Conservation (phyloP, 257 asterid species). For the Paulownia fortunei region DNA sequence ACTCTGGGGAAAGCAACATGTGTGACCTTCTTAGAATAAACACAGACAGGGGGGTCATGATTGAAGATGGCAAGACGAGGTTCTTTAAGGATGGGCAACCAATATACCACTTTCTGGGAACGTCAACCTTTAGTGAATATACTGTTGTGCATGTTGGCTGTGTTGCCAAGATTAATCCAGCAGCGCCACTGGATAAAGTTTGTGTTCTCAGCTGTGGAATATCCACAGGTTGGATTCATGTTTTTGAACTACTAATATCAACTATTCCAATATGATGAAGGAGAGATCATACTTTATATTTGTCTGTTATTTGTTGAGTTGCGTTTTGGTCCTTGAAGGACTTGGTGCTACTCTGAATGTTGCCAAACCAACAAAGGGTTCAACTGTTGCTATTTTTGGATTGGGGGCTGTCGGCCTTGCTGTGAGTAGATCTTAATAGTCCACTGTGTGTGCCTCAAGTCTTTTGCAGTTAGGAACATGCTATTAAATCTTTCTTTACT, state of each 20-base stretch:
- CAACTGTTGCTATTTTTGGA: conserved; percentile 79
- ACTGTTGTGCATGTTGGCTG: conserved; percentile 81
- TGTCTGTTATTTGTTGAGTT: conserved; percentile 13
- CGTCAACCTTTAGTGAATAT: conserved; percentile 93
- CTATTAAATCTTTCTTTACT: neutral
- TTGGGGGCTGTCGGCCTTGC: conserved; percentile 94
- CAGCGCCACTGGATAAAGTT: conserved; percentile 83
- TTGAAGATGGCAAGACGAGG: conserved; percentile 70
- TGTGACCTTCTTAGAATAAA: conserved; percentile 85
- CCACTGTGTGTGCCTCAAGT: neutral
- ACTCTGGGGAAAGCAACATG: conserved; percentile 87
- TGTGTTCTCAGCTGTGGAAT: conserved; percentile 90
- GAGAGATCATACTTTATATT: neutral
- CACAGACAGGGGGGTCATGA: conserved; percentile 87
- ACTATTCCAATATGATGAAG: neutral
- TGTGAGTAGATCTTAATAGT: conserved; percentile 47
- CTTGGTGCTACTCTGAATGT: conserved; percentile 84
- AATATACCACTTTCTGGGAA: conserved; percentile 78
- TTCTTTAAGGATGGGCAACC: conserved; percentile 78
- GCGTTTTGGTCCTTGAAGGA: conserved; percentile 41
- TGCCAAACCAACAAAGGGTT: conserved; percentile 79
- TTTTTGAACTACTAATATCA: neutral
- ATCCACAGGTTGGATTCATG: conserved; percentile 64
- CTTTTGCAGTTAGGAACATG: neutral
- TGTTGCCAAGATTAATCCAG: conserved; percentile 72